A percentile compares a stretch with the other conserved stretches of the same genome.
These are phyloP conservation scores for Pleurozium schreberi DNA, from an alignment of 225 moss, liverwort and hornwort species.

Conservation along the genomic window DNA sequence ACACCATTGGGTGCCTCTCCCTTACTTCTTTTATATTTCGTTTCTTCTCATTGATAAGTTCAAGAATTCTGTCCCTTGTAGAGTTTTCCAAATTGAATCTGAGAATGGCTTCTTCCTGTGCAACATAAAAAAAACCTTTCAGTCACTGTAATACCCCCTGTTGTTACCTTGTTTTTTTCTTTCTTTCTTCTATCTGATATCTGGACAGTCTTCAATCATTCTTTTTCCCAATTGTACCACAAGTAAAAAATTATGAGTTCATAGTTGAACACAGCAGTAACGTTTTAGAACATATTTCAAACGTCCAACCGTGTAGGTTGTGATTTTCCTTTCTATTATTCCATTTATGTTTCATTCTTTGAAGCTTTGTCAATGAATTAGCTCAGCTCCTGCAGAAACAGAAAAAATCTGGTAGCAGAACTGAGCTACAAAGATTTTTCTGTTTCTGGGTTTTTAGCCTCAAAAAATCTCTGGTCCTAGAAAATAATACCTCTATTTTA, in stretches of 20 bases:
- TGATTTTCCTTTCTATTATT: not conserved
- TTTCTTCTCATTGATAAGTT: not conserved
- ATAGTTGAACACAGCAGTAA: not conserved
- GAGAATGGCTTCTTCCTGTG: not conserved
- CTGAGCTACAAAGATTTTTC: not conserved
- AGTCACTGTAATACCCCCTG: not conserved
- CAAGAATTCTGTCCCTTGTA: not conserved
- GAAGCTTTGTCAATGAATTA: not conserved
- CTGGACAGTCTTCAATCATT: not conserved
- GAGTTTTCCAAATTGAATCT: not conserved
- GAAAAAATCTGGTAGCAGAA: no score
- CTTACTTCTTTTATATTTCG: not conserved
- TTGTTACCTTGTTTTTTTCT: not conserved
- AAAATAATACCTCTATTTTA: not conserved
- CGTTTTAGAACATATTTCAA: not conserved
- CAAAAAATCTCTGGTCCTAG: not conserved
- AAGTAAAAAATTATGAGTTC: not conserved
- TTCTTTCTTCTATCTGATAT: not conserved
- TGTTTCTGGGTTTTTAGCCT: not conserved
- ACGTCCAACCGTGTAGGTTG: not conserved
- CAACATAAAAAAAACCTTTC: not conserved
- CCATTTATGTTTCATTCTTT: not conserved
- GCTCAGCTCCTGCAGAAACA: not conserved
- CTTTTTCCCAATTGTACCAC: not conserved
- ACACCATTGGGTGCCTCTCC: no score